Conservation (phyloP, 805 yeast species). For the Debaryomyces castellii region DNA sequence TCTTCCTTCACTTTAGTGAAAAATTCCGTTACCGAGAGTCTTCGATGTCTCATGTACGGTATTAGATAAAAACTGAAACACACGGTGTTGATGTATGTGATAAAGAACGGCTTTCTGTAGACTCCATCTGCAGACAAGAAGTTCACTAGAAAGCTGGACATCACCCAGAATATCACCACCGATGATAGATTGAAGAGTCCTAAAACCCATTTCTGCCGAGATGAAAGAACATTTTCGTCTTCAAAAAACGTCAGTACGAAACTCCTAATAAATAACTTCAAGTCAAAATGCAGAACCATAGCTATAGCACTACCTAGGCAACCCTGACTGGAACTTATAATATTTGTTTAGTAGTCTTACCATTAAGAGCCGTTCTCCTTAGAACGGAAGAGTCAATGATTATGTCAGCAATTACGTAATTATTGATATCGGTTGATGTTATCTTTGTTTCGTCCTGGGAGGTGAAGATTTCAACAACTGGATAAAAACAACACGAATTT, state of each 20-base stretch:
- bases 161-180: conserved; percentile 88
- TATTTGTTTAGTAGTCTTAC: too few relatives aligned
- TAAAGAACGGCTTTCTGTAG: conserved; percentile 86
- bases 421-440: background rate
- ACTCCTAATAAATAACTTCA: conserved; percentile 2
- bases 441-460: background rate
- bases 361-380: background rate
- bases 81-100: conserved; percentile 89
- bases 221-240: conserved; percentile 22
- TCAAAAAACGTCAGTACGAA: conserved; percentile 17
- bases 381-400: background rate
- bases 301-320: background rate
- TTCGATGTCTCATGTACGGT: conserved; percentile 47
- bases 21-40: conserved; percentile 21
- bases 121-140: conserved; percentile 65
- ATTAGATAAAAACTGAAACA: conserved; percentile 76
- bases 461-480: background rate
- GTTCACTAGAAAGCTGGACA: conserved; percentile 83
- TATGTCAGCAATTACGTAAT: background rate
- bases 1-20: conserved; percentile 20
- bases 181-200: conserved; percentile 72
- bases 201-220: conserved; percentile 60
- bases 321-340: background rate
- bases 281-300: conserved; percentile 1
- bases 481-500: background rate